These are phyloP conservation scores for Rhynchosporium agropyri DNA, from an alignment of 2,329 filamentous ascomycete species.

Conservation along the genomic window DNA sequence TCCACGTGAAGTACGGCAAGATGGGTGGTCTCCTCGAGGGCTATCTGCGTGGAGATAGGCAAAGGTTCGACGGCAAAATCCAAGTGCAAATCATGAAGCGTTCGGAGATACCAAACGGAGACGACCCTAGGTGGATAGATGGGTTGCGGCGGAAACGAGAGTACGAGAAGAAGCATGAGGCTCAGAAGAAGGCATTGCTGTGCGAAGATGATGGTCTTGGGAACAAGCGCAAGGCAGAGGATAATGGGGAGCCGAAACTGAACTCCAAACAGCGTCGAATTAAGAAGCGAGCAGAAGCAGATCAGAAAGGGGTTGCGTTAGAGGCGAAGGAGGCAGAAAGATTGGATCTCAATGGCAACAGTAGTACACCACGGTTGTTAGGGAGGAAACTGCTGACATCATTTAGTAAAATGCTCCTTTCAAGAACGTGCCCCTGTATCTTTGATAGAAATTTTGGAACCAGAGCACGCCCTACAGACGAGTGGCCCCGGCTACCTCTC, in stretches of 20 bases:
- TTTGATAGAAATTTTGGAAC: conserved; percentile 42
- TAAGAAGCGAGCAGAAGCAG: conserved; percentile 38
- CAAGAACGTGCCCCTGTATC: conserved; percentile 43
- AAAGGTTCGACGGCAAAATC: conserved; percentile 52
- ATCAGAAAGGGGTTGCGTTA: conserved; percentile 39
- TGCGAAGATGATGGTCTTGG: conserved; percentile 44
- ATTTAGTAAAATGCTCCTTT: conserved; percentile 50
- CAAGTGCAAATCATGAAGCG: conserved; percentile 57
- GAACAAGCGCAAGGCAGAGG: conserved; percentile 35
- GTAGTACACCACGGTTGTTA: conserved; percentile 34
- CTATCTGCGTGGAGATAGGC: conserved; percentile 64
- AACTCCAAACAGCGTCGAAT: conserved; percentile 39
- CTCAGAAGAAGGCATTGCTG: conserved; percentile 45
- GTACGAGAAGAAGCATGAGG: conserved; percentile 54
- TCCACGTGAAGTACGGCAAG: conserved; percentile 65
- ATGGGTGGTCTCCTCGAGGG: conserved; percentile 67
- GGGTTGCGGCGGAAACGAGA: conserved; percentile 65
- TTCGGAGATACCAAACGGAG: conserved; percentile 46
- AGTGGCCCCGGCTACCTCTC: conserved; percentile 47
- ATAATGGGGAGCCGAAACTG: conserved; percentile 20
- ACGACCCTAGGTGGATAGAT: conserved; percentile 55
- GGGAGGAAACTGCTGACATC: conserved; percentile 17
- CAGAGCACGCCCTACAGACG: conserved; percentile 48
- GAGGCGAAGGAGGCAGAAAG: conserved; percentile 39
- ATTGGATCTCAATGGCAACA: conserved; percentile 42